A percentile compares a stretch with the other conserved stretches of the same genome.
These are phyloP conservation scores for Schizophyllum amplum DNA, from an alignment of 1,284 basidiomycete species.

Conservation along the genomic window DNA sequence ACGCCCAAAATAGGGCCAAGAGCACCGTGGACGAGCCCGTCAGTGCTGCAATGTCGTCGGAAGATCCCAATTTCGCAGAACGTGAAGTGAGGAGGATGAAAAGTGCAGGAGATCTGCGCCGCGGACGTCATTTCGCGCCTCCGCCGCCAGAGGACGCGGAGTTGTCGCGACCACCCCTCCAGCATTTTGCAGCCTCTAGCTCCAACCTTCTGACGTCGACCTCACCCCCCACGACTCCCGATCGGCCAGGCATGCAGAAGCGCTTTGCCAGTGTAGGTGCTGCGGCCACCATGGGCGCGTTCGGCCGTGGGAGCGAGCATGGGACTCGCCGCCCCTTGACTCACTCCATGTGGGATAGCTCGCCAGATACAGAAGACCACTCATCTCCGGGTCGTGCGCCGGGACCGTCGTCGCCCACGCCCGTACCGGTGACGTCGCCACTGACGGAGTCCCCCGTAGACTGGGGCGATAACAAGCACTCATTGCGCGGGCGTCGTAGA, in stretches of 20 bases:
- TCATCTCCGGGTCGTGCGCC: constrained; percentile 2
- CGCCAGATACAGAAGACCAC: constrained; percentile 15
- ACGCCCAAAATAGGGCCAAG: constrained; percentile 32
- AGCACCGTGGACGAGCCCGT: constrained; percentile 19
- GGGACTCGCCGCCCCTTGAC: constrained; percentile 37
- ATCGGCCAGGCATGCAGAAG: constrained; percentile 31
- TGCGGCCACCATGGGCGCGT: constrained; percentile 27
- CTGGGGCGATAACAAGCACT: constrained; percentile 17
- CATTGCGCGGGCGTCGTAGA: constrained; percentile 23
- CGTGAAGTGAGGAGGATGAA: constrained; percentile 77
- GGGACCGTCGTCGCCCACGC: constrained; percentile 2
- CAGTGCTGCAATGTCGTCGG: constrained; percentile 13
- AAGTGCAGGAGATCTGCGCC: constrained; percentile 73
- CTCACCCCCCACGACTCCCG: constrained; percentile 15
- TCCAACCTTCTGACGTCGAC: constrained; percentile 45
- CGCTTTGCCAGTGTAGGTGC: constrained; percentile 66
- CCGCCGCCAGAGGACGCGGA: constrained; percentile 15
- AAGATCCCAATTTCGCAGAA: constrained; percentile 31
- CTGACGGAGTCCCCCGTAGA: background rate
- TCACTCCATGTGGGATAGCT: constrained; percentile 42
- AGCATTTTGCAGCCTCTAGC: constrained; percentile 51
- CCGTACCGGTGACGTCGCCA: constrained; percentile 8
- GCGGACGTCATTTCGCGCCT: constrained; percentile 26
- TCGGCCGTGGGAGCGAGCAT: constrained; percentile 18
- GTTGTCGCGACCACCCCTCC: constrained; percentile 30